Conservation (phyloP, 352 stramenopile genomes). For the Globisporangium megalacanthum region DNA sequence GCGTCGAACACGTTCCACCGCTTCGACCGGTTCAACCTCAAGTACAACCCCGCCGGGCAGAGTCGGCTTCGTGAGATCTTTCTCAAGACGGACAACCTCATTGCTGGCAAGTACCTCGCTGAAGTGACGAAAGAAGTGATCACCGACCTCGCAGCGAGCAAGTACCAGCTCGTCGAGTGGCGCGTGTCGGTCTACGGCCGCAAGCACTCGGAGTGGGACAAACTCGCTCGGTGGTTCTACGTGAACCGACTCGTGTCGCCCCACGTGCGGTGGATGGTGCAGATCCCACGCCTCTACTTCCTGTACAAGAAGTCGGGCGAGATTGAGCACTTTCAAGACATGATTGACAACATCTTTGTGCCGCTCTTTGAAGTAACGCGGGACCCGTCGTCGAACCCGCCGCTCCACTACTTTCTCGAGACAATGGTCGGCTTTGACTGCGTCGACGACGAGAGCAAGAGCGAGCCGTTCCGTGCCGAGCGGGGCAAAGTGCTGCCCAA, state of each 20-base stretch:
- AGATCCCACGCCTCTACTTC: conserved; percentile 96
- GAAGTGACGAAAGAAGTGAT: conserved; percentile 96
- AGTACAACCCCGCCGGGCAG: conserved; percentile 97
- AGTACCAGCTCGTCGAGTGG: conserved; percentile 95
- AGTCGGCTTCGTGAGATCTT: conserved; percentile 97
- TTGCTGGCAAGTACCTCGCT: conserved; percentile 93
- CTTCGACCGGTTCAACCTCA: conserved; percentile 99
- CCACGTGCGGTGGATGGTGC: conserved; percentile 98
- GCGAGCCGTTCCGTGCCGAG: conserved; percentile 81
- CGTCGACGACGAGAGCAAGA: conserved; percentile 98
- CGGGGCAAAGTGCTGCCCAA: conserved; percentile 68
- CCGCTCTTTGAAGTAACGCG: conserved; percentile 98
- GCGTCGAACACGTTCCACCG: conserved; percentile 99
- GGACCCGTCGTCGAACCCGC: conserved; percentile 89
- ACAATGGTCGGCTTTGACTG: conserved; percentile 98
- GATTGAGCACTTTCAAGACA: conserved; percentile 95
- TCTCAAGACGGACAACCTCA: conserved; percentile 98
- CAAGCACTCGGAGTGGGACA: conserved; percentile 94
- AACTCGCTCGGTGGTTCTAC: conserved; percentile 96
- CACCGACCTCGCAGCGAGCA: conserved; percentile 81
- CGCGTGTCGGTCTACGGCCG: conserved; percentile 93
- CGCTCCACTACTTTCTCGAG: conserved; percentile 91
- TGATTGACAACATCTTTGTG: conserved; percentile 98
- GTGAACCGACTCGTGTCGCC: conserved; percentile 87
- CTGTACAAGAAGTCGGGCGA: conserved; percentile 93